phyloP scores from a whole-genome alignment of 305 asterid genomes.

The Fraxinus platypoda region DNA sequence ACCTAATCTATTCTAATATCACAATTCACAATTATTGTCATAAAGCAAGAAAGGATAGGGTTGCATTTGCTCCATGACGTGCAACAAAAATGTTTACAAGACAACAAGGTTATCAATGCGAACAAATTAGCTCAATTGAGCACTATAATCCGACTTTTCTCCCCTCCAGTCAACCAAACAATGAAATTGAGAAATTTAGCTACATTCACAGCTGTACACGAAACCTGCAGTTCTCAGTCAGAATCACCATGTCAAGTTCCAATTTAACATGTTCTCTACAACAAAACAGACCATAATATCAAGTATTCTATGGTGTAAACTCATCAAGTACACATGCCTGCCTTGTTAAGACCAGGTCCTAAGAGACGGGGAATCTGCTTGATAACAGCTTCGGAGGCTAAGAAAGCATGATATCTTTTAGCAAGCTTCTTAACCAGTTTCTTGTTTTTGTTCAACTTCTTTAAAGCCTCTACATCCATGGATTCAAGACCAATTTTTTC shows the following conservation, averaged over 20 bases:
- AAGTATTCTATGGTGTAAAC: background rate
- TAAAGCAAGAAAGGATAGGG: background rate
- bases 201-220: background rate
- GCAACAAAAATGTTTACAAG: background rate
- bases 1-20: background rate
- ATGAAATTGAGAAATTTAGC: background rate
- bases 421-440: conserved; percentile 72
- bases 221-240: background rate
- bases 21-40: background rate
- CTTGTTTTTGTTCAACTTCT: conserved; percentile 70
- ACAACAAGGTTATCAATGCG: background rate
- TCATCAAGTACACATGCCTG: conserved; percentile 45
- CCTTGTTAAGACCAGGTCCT: conserved; percentile 79
- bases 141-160: background rate
- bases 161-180: background rate
- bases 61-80: background rate
- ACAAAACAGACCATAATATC: background rate
- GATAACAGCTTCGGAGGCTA: conserved; percentile 68
- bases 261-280: background rate
- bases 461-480: conserved; percentile 71
- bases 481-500: conserved; percentile 61
- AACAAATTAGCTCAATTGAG: background rate
- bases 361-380: conserved; percentile 77
- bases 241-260: background rate
- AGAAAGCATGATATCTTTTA: conserved; percentile 67